phyloP scores from a whole-genome alignment of 164 flowering plant genomes.

The Amborella trichopoda region DNA sequence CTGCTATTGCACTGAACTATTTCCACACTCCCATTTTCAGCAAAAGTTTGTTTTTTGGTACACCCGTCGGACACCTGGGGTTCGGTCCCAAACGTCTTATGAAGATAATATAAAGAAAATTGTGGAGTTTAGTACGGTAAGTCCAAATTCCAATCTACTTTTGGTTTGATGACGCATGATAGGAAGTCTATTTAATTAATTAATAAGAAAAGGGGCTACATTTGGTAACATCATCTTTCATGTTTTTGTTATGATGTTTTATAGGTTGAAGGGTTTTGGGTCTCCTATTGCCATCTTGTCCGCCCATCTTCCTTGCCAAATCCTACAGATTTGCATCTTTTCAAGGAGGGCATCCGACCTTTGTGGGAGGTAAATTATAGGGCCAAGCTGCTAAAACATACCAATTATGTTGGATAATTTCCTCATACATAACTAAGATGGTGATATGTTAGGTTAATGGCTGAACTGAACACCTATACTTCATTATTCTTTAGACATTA shows the following conservation, averaged over 20 bases:
- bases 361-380: slow-evolving; percentile 75
- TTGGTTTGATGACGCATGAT: neutral
- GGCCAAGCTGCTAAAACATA: neutral
- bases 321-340: slow-evolving; percentile 96
- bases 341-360: slow-evolving; percentile 96
- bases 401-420: neutral
- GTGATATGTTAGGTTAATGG: no score
- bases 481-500: no score
- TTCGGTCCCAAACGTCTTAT: slow-evolving; percentile 67
- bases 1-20: slow-evolving; percentile 4
- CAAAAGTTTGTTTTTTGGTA: slow-evolving; percentile 92
- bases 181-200: no score
- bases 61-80: slow-evolving; percentile 91
- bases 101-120: slow-evolving; percentile 94
- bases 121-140: slow-evolving; percentile 91
- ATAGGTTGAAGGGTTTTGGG: slow-evolving; percentile 94
- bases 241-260: neutral
- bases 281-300: slow-evolving; percentile 88
- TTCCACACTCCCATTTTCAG: slow-evolving; percentile 23
- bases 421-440: no score
- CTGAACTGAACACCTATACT: no score
- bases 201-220: neutral
- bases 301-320: slow-evolving; percentile 82
- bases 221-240: no score
- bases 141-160: slow-evolving; percentile 6